Conservation (phyloP, 805 yeast genomes). For the Suhomyces sp. region DNA sequence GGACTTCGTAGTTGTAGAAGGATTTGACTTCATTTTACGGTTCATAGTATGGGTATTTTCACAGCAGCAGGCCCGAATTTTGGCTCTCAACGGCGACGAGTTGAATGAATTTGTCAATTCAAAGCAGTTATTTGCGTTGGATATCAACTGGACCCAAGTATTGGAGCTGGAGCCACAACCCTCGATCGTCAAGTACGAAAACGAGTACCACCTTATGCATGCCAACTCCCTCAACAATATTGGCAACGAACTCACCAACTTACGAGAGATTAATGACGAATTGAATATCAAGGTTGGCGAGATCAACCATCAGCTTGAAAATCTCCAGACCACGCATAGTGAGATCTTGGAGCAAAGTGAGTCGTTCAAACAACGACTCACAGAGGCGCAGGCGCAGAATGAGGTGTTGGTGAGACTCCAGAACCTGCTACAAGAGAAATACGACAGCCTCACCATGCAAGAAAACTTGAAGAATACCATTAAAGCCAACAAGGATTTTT, state of each 20-base stretch:
- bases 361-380: slow-evolving; percentile 18
- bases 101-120: slow-evolving; percentile 19
- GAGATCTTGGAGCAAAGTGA: slow-evolving; percentile 36
- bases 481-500: slow-evolving; percentile 39
- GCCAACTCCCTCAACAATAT: slow-evolving; percentile 38
- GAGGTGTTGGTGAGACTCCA: slow-evolving; percentile 4
- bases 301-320: slow-evolving; percentile 25
- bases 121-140: slow-evolving; percentile 14
- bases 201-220: slow-evolving; percentile 36
- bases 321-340: slow-evolving; percentile 31
- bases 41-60: slow-evolving; percentile 24
- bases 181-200: slow-evolving; percentile 31
- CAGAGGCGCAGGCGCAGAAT: slow-evolving; percentile 7
- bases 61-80: slow-evolving; percentile 14
- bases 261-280: slow-evolving; percentile 37
- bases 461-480: slow-evolving; percentile 18
- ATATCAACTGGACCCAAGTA: slow-evolving; percentile 9
- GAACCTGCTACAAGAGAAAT: slow-evolving; percentile 11
- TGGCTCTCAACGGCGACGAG: slow-evolving; percentile 23
- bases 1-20: slow-evolving; percentile 40
- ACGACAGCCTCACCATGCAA: slow-evolving; percentile 17
- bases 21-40: slow-evolving; percentile 34
- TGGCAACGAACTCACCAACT: slow-evolving; percentile 35
- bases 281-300: slow-evolving; percentile 25
- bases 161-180: slow-evolving; percentile 16